Percentiles rank a stretch among this genome's conserved stretches.
Conservation (phyloP, 805 yeast genomes). For the Hanseniaspora jakobsenii region DNA sequence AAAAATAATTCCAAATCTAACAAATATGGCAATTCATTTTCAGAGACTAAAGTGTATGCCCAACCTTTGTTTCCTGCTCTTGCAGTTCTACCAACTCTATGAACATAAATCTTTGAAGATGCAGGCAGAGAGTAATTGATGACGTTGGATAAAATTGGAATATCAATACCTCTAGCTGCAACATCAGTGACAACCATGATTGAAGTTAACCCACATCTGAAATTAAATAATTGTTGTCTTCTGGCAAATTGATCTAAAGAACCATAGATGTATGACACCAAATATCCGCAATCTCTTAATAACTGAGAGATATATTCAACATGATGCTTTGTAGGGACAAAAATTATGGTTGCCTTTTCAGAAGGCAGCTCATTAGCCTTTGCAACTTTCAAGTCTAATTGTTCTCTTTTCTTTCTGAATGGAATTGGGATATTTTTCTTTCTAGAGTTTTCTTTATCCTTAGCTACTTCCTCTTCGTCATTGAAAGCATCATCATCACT, state of each 20-base stretch:
- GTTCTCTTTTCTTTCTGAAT: conserved; percentile 30
- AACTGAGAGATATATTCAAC: conserved; percentile 77
- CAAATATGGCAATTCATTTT: conserved; percentile 77
- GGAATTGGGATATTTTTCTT: conserved; percentile 29
- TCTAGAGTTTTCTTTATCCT: conserved; percentile 30
- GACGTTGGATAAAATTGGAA: conserved; percentile 90
- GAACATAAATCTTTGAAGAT: conserved; percentile 85
- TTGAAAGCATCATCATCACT: conserved; percentile 39
- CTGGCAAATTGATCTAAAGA: conserved; percentile 91
- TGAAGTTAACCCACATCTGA: conserved; percentile 71
- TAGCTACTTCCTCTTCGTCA: conserved; percentile 36
- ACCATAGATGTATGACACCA: conserved; percentile 85
- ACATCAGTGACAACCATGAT: conserved; percentile 95
- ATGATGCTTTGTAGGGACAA: conserved; percentile 95
- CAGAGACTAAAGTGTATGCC: conserved; percentile 85
- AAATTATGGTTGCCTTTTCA: conserved; percentile 74
- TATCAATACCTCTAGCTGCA: conserved; percentile 98
- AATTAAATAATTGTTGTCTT: conserved; percentile 72
- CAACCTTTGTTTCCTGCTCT: conserved; percentile 97
- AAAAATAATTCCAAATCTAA: conserved; percentile 82
- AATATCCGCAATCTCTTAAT: conserved; percentile 67
- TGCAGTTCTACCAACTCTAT: conserved; percentile 98
- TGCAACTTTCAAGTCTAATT: conserved; percentile 37
- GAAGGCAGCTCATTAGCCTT: conserved; percentile 78
- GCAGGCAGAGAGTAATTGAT: conserved; percentile 83